Base-by-base conservation (phyloP, 768 basidiomycete genomes). In the Lentinula lateritia region DNA sequence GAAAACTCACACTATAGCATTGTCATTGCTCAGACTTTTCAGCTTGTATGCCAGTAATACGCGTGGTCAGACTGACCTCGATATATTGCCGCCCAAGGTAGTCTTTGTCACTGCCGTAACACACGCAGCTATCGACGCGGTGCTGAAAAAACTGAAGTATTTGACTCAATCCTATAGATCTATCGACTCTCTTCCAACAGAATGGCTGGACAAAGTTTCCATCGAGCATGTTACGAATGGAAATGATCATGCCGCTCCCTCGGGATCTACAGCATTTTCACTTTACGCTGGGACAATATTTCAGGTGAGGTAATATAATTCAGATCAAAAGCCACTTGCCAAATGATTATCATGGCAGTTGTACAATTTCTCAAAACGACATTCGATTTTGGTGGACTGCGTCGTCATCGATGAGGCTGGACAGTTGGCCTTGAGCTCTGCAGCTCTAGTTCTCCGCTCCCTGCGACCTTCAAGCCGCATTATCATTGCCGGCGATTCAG, bases 51-150 rank as follows among this genome's bases (percentile, higher is more conserved):
- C 71, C 42, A 70, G 3, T 28, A 28, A 72, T 39, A 69, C 69
- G 10, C 69, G 68, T 36, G 43, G 20, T 41, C 50, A 60, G 10
- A 5, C 35, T 8, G 20, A 66, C 45, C 69, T 69, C 5, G 53
- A 41, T 39, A 16, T 38, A 20, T 23, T 56, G 23, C 38, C 55
- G 32, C 55, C 55, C 5, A 77, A 74, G 59, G 72, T 80, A 43
- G 68, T 82, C 2, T 81, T 82, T 61, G 70, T 83, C 42, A 81
- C 81, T 0, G 82, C 81, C 2, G 75, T 82, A 70, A 82, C 82
- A 0, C 79, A 83, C 64, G 80, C 81, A 4, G 81, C 82, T 2
- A 82, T 83, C 52, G 77, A 80, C 50, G 82, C 82, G 1, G 78
- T 77, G 50, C 66, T 77, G 43, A 73, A 68, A 54, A 81, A 82